Base-by-base conservation (phyloP, 305 asterid genomes). In the Ruellia speciosa region DNA sequence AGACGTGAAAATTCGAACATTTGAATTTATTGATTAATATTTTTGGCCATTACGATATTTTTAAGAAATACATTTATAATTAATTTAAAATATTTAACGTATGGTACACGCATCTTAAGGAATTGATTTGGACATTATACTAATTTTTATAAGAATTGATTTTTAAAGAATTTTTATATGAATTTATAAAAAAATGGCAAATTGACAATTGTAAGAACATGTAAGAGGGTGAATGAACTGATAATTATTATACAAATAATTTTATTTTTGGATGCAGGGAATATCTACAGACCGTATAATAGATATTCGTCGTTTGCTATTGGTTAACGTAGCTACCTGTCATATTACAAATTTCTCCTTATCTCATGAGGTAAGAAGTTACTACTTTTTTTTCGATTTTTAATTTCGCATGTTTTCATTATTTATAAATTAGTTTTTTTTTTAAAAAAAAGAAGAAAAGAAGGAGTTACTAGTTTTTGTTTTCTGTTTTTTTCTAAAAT, bases 201-300 rank as follows among this genome's bases (percentile, higher is more conserved):
- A 1, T 24, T 24, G 9, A 7, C 9, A 37, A 37, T 37, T 37
- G 41, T 37, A 37, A 7, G 9, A 37, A 7, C 2, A 6, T 37
- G 3, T 37, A 0, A 7, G 9, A 10, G 6, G 6, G 4, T 37
- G 9, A 37, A 43, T n/a, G 14, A 5, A 43, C 16, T 43, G 8
- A 12, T 11, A 12, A 43, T 43, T 43, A 12, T 43, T 43, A 43
- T 1, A 11, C 2, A n/a, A 43, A 43, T 6, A 7, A 43, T 6
- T 35, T 18, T 51, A 12, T 3, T 49, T 41, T 17, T 34, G 11
- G 24, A 1, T 37, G 4, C 72, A 92, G 98, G 98, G 96, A 43
- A 92, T 92, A 64, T 92, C 98, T 0, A 92, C 98, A 0, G 98
- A 92, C 58, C 73, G 90, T 59, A 86, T 92, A 28, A 79, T 88